Conservation (phyloP, 1,139 yeast genomes). For the Geotrichum carabidarum region DNA sequence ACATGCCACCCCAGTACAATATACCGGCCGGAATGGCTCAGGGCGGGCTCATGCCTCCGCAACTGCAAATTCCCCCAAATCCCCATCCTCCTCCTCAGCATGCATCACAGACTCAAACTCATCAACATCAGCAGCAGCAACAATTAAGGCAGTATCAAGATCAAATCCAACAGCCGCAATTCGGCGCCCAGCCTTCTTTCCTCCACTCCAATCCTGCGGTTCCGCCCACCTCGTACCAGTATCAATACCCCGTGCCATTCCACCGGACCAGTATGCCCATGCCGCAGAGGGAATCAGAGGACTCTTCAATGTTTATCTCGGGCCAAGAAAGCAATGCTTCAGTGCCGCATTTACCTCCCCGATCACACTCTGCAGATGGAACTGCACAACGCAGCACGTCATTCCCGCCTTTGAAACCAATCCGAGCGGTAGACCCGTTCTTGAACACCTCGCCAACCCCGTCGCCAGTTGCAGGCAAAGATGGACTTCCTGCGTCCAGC, state of each 20-base stretch:
- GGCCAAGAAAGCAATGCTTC: neutral
- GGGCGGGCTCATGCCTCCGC: neutral
- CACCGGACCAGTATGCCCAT: neutral
- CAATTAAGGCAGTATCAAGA: conserved; percentile 2
- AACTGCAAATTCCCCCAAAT: neutral
- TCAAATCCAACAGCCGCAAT: conserved; percentile 13
- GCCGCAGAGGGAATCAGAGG: neutral
- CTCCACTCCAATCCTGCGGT: neutral
- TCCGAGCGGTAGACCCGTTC: conserved; percentile 11
- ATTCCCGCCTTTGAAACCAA: conserved; percentile 9
- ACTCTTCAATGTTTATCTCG: neutral
- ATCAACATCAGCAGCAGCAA: conserved; percentile 18
- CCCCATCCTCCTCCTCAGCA: neutral
- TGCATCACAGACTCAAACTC: conserved; percentile 14
- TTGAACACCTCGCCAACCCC: conserved; percentile 10
- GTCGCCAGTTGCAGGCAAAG: conserved; percentile 12
- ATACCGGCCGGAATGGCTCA: neutral
- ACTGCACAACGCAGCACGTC: conserved; percentile 5
- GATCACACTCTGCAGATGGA: conserved; percentile 12
- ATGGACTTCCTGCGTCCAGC: conserved; percentile 6
- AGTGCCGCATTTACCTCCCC: conserved; percentile 8
- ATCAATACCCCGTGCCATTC: neutral
- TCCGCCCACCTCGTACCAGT: neutral
- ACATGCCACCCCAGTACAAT: neutral
- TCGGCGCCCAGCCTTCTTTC: neutral